Conservation (phyloP, 1,139 yeast genomes). For the Blastobotrys serpentis region DNA sequence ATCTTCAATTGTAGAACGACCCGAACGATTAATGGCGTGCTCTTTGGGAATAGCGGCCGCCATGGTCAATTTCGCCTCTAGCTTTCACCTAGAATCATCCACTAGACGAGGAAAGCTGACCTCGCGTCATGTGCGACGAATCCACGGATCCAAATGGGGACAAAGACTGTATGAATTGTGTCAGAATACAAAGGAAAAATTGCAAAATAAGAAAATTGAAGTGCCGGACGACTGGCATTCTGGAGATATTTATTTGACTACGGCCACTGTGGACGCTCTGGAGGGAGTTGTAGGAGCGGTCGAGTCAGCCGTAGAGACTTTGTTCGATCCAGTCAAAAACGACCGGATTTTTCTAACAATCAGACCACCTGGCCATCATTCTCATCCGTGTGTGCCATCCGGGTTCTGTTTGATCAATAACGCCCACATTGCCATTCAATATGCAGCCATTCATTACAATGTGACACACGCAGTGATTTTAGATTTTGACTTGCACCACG, state of each 20-base stretch:
- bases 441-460: conserved; percentile 62
- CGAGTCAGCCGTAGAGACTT: conserved; percentile 67
- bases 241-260: conserved; percentile 76
- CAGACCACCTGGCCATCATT: conserved; percentile 89
- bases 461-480: conserved; percentile 80
- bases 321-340: conserved; percentile 41
- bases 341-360: conserved; percentile 67
- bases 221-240: conserved; percentile 83
- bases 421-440: conserved; percentile 79
- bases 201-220: conserved; percentile 58
- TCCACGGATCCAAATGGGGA: conserved; percentile 82
- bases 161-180: conserved; percentile 58
- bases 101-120: conserved; percentile 49
- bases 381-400: conserved; percentile 80
- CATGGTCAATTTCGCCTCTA: conserved; percentile 59
- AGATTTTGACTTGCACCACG: conserved; percentile 86
- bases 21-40: conserved; percentile 74
- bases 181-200: conserved; percentile 54
- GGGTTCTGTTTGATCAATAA: conserved; percentile 87
- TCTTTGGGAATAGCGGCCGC: conserved; percentile 81
- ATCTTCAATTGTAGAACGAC: conserved; percentile 77
- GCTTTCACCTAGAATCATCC: conserved; percentile 54
- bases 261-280: conserved; percentile 66
- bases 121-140: conserved; percentile 58
- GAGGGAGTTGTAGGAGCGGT: conserved; percentile 80